Base-by-base conservation (phyloP, 176 grass and related monocot species). In the Phyllostachys edulis region DNA sequence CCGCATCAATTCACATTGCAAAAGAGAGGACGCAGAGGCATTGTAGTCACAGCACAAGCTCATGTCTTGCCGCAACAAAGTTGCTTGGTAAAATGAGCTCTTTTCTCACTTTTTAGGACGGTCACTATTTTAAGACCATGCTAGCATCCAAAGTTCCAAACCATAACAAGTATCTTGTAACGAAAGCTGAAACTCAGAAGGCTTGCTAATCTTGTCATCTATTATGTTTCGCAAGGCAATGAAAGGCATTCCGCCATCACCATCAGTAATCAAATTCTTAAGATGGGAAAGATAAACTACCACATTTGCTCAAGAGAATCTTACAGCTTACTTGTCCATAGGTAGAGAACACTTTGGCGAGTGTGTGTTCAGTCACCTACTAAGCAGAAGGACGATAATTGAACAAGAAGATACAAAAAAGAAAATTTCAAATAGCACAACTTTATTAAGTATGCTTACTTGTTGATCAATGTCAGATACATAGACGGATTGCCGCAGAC, bases 381-480 rank as follows among this genome's bases (percentile, higher is more conserved):
- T 79, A 14, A 71, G 27, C n/a, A 79, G 64, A 32, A 69, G 27
- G 64, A 84, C 46, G 51, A 69, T 63, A 76, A 91, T 76, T 11
- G 50, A 41, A 84, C 13, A 70, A 41, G 2, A 38, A 38, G 45
- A 88, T 63, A 87, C 4, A 85, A 5, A 74, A 34, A 60, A 29
- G 1, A 29, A 29, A 60, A 37, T 41, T 72, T 50, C 4, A 56
- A 47, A 84, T 18, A 38, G 7, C 1, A 51, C 4, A 18, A 56
- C 3, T 77, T 32, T 37, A 17, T 82, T 84, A 57, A 55, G 56
- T 15, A 21, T 39, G 41, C 90, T 93, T 71, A 93, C 95, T 84
- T 92, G 89, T 24, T 94, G 95, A 91, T 97, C 95, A 85, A 97
- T 92, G 69, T 97, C 91, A 70, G 94, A 97, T 61, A 97, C 94